These are phyloP conservation scores for Phaeotremella fagi DNA, from an alignment of 768 basidiomycete genomes.

Conservation along the genomic window DNA sequence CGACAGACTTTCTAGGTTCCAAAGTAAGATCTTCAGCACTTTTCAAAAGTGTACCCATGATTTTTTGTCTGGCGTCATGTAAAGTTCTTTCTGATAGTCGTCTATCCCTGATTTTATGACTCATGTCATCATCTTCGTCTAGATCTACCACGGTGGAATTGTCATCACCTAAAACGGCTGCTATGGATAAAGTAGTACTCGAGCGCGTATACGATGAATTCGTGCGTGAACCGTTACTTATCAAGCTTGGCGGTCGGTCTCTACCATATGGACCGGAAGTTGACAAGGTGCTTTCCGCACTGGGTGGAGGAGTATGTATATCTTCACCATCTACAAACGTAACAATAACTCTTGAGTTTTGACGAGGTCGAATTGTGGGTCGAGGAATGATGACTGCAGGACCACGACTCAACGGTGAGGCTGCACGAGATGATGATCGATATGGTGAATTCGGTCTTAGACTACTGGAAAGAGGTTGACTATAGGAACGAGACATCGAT, in stretches of 20 bases:
- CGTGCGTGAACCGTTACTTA: constrained; percentile 27
- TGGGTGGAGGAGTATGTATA: not conserved
- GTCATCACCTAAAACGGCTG: constrained; percentile 22
- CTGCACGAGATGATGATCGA: constrained; percentile 13
- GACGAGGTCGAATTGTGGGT: constrained; percentile 15
- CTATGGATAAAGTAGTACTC: constrained; percentile 22
- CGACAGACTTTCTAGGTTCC: constrained; percentile 11
- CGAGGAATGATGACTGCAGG: constrained; percentile 6
- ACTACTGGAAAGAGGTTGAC: constrained; percentile 22
- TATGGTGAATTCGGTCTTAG: constrained; percentile 19
- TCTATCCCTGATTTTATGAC: constrained; percentile 13
- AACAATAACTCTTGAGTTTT: constrained; percentile 11
- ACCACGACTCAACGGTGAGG: constrained; percentile 6
- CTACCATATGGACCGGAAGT: not conserved
- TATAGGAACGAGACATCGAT: not conserved
- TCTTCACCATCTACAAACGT: constrained; percentile 5
- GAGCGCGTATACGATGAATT: constrained; percentile 29
- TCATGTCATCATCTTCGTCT: constrained; percentile 20
- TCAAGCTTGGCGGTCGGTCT: constrained; percentile 33
- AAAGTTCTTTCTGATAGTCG: constrained; percentile 31
- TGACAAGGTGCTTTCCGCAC: not conserved
- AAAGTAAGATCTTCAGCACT: constrained; percentile 29
- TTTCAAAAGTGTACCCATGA: constrained; percentile 21
- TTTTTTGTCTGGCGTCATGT: constrained; percentile 32
- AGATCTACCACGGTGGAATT: constrained; percentile 13